Conservation (phyloP, 164 flowering plant genomes). For the Protea cynaroides region DNA sequence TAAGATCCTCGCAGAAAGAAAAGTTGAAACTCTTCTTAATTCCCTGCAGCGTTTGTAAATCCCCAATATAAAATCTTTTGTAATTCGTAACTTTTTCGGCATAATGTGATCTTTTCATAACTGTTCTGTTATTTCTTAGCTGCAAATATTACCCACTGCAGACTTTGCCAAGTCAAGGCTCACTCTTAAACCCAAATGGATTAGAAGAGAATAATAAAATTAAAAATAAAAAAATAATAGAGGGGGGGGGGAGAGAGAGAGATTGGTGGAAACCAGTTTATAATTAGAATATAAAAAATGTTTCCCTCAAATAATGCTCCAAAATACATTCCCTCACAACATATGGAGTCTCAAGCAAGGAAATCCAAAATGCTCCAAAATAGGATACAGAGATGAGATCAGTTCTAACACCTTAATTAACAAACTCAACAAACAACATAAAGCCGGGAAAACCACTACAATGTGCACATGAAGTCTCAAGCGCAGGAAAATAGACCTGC, state of each 20-base stretch:
- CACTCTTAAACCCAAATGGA: no score
- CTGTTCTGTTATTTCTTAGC: neutral
- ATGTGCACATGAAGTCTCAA: conserved; percentile 19
- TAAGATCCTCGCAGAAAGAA: conserved; percentile 51
- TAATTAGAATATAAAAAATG: neutral
- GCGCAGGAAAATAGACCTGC: conserved; percentile 23
- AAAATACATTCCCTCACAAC: conserved; percentile 14
- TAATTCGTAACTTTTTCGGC: neutral
- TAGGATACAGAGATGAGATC: conserved; percentile 11
- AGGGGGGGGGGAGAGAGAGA: no score
- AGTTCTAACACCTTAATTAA: conserved; percentile 6
- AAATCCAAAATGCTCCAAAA: conserved; percentile 12
- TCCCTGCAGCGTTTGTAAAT: neutral
- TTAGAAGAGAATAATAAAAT: no score
- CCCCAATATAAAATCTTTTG: no score
- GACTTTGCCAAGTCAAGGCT: no score
- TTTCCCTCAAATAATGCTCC: no score
- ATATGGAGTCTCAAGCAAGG: no score
- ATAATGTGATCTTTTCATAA: no score
- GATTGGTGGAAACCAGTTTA: neutral
- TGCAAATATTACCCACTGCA: neutral
- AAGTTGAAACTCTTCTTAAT: conserved; percentile 32
- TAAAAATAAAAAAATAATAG: no score
- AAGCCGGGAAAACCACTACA: conserved; percentile 19
- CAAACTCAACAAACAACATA: conserved; percentile 16